These are phyloP conservation scores for Citeromyces matritensis DNA, from an alignment of 805 yeast genomes.

Conservation along the genomic window DNA sequence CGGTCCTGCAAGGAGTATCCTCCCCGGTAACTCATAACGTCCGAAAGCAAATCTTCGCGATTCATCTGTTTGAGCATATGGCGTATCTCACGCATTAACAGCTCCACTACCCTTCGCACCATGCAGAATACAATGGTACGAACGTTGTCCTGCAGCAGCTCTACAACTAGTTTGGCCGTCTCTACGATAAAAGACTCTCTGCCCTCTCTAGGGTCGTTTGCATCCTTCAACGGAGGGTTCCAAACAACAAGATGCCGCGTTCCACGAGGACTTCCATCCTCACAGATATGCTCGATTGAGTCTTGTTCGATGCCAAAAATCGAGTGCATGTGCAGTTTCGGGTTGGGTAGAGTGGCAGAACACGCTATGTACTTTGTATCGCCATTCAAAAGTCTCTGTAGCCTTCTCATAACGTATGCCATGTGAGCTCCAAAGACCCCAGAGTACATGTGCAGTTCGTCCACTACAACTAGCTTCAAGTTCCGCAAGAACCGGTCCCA, in stretches of 20 bases:
- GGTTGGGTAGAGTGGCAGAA: slow-evolving; percentile 82
- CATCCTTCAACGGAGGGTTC: slow-evolving; percentile 66
- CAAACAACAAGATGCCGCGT: slow-evolving; percentile 63
- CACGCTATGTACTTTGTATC: slow-evolving; percentile 64
- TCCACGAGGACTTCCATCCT: slow-evolving; percentile 88
- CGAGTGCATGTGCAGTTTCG: slow-evolving; percentile 53
- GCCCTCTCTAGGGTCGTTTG: slow-evolving; percentile 26
- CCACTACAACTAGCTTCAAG: slow-evolving; percentile 64
- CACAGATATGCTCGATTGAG: slow-evolving; percentile 36
- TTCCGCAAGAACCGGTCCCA: slow-evolving; percentile 62
- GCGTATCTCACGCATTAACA: slow-evolving; percentile 73
- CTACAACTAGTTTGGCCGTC: slow-evolving; percentile 60
- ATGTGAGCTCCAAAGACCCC: slow-evolving; percentile 93
- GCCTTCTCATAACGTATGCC: slow-evolving; percentile 66
- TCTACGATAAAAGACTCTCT: slow-evolving; percentile 62
- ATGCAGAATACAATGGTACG: slow-evolving; percentile 86
- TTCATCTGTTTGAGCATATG: slow-evolving; percentile 28
- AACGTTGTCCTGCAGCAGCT: slow-evolving; percentile 45
- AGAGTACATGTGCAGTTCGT: slow-evolving; percentile 74
- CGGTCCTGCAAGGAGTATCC: slow-evolving; percentile 85
- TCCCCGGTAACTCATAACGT: slow-evolving; percentile 87
- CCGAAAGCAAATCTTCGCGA: slow-evolving; percentile 29
- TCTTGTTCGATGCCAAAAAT: slow-evolving; percentile 52
- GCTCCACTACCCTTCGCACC: slow-evolving; percentile 74
- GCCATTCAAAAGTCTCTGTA: slow-evolving; percentile 53